Evolutionary conservation across 2,329 filamentous ascomycete species (phyloP).

Genomic region (Neonectria neomacrospora): DNA sequence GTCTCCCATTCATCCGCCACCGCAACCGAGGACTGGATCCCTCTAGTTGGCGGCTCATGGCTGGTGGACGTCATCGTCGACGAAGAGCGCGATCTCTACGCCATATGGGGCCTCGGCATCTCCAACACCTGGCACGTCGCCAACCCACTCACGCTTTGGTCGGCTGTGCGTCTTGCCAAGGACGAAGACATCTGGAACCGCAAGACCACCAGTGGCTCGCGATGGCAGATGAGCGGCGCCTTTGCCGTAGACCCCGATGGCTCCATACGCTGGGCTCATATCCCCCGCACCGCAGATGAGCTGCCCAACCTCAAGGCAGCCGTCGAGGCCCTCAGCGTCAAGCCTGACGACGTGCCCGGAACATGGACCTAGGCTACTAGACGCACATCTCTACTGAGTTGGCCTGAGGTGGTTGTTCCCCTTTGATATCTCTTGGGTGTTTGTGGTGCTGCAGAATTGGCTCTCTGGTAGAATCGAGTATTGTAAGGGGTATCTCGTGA

Average conservation of each 20-base stretch:
- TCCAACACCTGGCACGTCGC: conserved; percentile 71
- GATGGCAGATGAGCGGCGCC: conserved; percentile 76
- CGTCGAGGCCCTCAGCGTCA: conserved; percentile 41
- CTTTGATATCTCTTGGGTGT: not conserved
- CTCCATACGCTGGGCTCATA: conserved; percentile 47
- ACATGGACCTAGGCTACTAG: not conserved
- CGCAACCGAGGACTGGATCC: conserved; percentile 68
- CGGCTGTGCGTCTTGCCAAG: conserved; percentile 66
- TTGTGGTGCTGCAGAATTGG: too few species aligned
- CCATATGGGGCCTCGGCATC: conserved; percentile 72
- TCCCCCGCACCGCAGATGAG: conserved; percentile 46
- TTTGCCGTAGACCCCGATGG: conserved; percentile 61
- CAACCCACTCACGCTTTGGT: conserved; percentile 66
- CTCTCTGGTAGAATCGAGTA: not conserved
- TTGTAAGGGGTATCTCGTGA: conserved; percentile 40
- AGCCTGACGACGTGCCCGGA: conserved; percentile 5
- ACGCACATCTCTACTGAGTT: not conserved
- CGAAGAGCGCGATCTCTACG: conserved; percentile 68
- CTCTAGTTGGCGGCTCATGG: conserved; percentile 65
- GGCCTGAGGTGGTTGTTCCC: not conserved
- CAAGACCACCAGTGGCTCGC: conserved; percentile 71
- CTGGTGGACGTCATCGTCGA: conserved; percentile 71
- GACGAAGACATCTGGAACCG: conserved; percentile 74
- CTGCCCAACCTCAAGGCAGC: conserved; percentile 47
- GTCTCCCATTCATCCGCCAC: conserved; percentile 68